phyloP scores from a whole-genome alignment of 331 rosid genomes.

The Spiraea crenata region DNA sequence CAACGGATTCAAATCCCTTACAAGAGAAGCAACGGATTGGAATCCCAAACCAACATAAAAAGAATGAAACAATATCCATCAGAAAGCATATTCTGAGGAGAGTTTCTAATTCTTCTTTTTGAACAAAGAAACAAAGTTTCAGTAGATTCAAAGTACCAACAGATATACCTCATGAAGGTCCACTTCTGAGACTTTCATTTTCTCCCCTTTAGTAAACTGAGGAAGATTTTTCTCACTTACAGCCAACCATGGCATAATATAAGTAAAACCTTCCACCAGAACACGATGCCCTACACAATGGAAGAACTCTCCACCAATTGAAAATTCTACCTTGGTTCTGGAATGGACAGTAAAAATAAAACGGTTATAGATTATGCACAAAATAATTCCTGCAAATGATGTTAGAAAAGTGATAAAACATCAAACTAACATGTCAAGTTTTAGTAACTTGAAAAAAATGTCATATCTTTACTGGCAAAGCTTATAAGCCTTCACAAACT shows the following conservation, averaged over 20 bases:
- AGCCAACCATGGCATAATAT: constrained; percentile 95
- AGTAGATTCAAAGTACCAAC: neutral
- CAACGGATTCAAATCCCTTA: neutral
- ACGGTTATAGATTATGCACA: neutral
- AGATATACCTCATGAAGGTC: constrained; percentile 82
- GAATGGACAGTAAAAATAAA: constrained; percentile 23
- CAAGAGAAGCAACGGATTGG: neutral
- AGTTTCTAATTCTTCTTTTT: neutral
- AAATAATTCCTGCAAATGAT: neutral
- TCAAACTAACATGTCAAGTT: neutral
- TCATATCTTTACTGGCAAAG: neutral
- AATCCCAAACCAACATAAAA: neutral
- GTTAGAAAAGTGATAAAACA: neutral
- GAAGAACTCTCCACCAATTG: constrained; percentile 75
- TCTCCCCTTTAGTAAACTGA: constrained; percentile 74
- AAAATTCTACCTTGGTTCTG: constrained; percentile 81
- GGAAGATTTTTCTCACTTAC: constrained; percentile 82
- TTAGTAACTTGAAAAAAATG: neutral
- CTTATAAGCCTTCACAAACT: neutral
- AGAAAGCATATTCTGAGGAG: neutral
- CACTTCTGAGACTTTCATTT: constrained; percentile 60
- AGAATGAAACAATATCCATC: neutral
- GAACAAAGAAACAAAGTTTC: neutral
- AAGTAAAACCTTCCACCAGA: constrained; percentile 65
- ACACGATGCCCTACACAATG: constrained; percentile 79